Evolutionary conservation across 805 yeast species (phyloP), one percentile per base, ranked within the genome.

Genomic region (Metschnikowia lunata): DNA sequence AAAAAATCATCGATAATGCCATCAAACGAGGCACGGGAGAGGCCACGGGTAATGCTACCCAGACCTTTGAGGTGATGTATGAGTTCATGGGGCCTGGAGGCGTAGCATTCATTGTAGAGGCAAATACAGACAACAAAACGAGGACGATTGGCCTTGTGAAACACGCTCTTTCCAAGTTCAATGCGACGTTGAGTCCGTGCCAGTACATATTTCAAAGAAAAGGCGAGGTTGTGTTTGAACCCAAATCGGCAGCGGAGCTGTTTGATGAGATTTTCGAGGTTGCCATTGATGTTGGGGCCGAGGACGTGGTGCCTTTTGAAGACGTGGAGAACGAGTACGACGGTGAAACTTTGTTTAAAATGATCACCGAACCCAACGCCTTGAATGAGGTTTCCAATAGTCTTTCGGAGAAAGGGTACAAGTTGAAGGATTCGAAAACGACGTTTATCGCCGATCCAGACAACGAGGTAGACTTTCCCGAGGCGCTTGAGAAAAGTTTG

Each of bases 21-120:
- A 75, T 91, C 44, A 84, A 83, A 56, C 78, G 97, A 61, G 97
- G 91, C 13, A 72, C 82, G 1, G 96, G 95, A 0, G 82, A 79
- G 39, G 69, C 75, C 27, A 66, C 72, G 31, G 73, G 69, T 29
- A 69, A 72, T 27, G 72, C 72, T 3, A 72, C 72, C 27, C 63
- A 64, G 26, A 65, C 76, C 46, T 46, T 57, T 12, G 75, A 67
- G 11, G 86, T 82, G 28, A 45, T 40, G 49, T 93, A 90, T 63
- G 98, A 93, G 61, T 96, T 93, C 12, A 71, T 89, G 62, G 97
- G 91, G 0, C 97, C 97, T 0, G 95, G 90, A 1, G 97, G 97
- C 2, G 87, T 87, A 2, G 86, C 96, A 0, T 72, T 89, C 37
- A 76, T 91, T 4, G 80, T 91, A 5, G 96, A 88, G 57, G 90